These are phyloP conservation scores for Hypoxylon lenormandii DNA, from an alignment of 495 filamentous ascomycete genomes.

Conservation along the genomic window DNA sequence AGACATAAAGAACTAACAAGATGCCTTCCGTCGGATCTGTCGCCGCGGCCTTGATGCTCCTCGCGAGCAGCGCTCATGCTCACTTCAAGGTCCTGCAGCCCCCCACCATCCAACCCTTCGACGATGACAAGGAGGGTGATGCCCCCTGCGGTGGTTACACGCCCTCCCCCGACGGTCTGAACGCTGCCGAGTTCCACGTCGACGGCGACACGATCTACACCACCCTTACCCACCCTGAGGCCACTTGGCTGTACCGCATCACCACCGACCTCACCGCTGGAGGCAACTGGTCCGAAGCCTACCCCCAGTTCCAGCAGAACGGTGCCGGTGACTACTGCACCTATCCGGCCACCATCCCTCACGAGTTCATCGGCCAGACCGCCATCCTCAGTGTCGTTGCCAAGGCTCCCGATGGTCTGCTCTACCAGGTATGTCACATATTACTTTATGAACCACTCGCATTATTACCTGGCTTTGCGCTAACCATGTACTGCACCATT, in stretches of 20 bases:
- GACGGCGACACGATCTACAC: conserved; percentile 59
- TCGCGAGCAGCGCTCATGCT: conserved; percentile 53
- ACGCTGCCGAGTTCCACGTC: conserved; percentile 63
- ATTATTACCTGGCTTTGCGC: not conserved
- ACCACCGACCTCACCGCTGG: conserved; percentile 58
- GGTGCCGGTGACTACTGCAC: conserved; percentile 62
- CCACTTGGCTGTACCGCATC: conserved; percentile 64
- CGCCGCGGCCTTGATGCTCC: conserved; percentile 43
- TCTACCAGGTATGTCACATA: conserved; percentile 63
- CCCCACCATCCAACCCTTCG: conserved; percentile 57
- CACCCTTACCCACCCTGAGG: conserved; percentile 58
- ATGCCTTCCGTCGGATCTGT: conserved; percentile 33
- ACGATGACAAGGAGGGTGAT: conserved; percentile 56
- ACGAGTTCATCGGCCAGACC: conserved; percentile 62
- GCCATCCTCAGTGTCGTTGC: conserved; percentile 60
- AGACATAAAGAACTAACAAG: conserved; percentile 9
- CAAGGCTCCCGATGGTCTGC: conserved; percentile 59
- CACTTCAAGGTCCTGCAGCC: conserved; percentile 64
- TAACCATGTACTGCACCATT: not conserved
- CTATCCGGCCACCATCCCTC: conserved; percentile 54
- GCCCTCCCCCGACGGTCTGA: conserved; percentile 52
- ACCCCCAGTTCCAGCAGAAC: conserved; percentile 59
- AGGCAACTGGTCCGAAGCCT: conserved; percentile 64
- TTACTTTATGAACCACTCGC: not conserved
- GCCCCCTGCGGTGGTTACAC: conserved; percentile 63